Percentiles rank a stretch among this genome's conserved stretches.
Evolutionary conservation across 371 early-diverging fungal species (phyloP).

Genomic region (Smittium culicis): DNA sequence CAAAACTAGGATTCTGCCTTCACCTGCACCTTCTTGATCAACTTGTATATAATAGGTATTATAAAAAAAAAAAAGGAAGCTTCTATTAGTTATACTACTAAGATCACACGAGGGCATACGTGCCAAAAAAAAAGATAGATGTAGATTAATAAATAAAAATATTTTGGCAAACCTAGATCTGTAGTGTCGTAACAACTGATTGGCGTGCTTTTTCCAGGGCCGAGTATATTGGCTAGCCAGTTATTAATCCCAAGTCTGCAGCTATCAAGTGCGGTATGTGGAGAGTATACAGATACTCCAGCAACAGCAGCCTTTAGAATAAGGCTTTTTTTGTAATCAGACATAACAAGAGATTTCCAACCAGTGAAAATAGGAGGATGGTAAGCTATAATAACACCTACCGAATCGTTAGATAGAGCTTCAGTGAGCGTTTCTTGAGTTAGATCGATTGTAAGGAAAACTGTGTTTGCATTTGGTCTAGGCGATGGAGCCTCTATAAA

Average conservation of each 20-base stretch:
- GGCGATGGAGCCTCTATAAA: slow-evolving; percentile 56
- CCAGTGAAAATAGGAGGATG: slow-evolving; percentile 92
- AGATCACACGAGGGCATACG: no score
- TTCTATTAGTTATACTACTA: no score
- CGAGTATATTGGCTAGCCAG: slow-evolving; percentile 61
- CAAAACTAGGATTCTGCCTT: slow-evolving; percentile 56
- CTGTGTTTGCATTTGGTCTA: slow-evolving; percentile 43
- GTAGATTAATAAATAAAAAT: no score
- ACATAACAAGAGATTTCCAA: slow-evolving; percentile 64
- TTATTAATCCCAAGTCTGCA: slow-evolving; percentile 74
- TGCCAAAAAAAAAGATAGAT: no score
- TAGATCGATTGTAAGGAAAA: slow-evolving; percentile 94
- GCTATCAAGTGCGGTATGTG: slow-evolving; percentile 93
- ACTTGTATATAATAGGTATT: no score
- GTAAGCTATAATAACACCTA: slow-evolving; percentile 87
- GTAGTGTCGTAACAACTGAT: slow-evolving; percentile 35
- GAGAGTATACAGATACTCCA: slow-evolving; percentile 87
- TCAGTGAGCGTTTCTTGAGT: slow-evolving; percentile 81
- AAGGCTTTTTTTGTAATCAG: slow-evolving; percentile 62
- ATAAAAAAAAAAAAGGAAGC: no score
- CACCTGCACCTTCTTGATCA: slow-evolving; percentile 55
- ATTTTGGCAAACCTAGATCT: background rate
- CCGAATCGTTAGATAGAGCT: slow-evolving; percentile 57
- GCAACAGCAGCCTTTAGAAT: slow-evolving; percentile 67
- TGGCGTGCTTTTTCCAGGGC: slow-evolving; percentile 35